Evolutionary conservation across 495 filamentous ascomycete genomes (phyloP).

Genomic region (Lindgomyces ingoldianus): DNA sequence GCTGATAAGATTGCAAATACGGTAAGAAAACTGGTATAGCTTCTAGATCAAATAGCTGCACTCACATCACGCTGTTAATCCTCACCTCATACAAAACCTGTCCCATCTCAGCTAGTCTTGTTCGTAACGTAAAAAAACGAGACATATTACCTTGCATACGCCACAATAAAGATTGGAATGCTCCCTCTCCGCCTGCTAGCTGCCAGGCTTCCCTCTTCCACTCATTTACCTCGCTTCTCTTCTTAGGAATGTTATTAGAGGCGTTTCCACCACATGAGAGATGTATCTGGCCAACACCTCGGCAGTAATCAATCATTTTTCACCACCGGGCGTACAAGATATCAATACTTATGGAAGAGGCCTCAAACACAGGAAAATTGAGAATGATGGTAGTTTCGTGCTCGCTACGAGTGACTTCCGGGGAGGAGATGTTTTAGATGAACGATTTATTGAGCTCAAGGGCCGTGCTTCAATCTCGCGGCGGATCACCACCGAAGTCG

Average conservation of each 20-base stretch:
- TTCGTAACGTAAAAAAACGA: background rate
- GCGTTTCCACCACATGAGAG: no score
- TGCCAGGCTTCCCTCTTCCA: background rate
- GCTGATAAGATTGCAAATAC: background rate
- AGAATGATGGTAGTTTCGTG: background rate
- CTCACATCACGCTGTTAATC: background rate
- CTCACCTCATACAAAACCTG: background rate
- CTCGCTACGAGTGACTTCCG: background rate
- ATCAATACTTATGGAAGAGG: background rate
- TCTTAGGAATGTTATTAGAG: no score
- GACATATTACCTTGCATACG: constrained; percentile 22
- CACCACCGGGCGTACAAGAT: no score
- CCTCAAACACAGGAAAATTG: background rate
- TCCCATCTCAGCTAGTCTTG: background rate
- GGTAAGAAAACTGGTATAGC: background rate
- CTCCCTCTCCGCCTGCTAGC: background rate
- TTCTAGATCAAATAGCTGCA: background rate
- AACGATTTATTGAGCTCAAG: background rate
- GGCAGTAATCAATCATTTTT: no score
- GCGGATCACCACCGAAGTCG: background rate
- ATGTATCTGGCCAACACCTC: no score
- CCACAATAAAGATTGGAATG: constrained; percentile 16
- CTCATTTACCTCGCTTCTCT: no score
- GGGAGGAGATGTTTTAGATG: background rate
- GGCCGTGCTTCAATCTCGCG: background rate